Conservation (phyloP, 441 rosid genomes). For the Syzygium syzygioides region DNA sequence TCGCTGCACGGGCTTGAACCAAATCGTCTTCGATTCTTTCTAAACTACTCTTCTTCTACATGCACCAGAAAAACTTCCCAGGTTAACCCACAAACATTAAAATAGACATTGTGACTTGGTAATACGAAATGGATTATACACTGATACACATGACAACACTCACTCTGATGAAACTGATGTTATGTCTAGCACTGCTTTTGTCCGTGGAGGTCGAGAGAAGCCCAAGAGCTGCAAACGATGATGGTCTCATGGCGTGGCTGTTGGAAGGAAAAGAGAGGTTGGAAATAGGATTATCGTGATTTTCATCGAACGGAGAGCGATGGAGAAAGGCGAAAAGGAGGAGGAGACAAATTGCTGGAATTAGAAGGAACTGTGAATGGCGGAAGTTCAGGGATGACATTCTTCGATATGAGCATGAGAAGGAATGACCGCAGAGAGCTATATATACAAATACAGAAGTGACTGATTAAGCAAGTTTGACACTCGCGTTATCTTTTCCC, state of each 20-base stretch:
- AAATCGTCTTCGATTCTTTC: conserved; percentile 44
- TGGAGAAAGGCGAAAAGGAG: background rate
- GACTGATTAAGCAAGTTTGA: background rate
- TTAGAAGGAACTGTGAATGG: background rate
- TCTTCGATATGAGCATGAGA: background rate
- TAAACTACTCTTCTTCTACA: conserved; percentile 19
- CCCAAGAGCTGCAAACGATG: background rate
- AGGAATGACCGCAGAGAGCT: background rate
- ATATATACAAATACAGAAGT: background rate
- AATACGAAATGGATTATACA: no score
- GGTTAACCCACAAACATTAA: background rate
- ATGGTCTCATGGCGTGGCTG: background rate
- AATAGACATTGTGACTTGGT: background rate
- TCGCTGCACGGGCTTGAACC: conserved; percentile 47
- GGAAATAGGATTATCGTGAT: background rate
- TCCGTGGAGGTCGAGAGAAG: background rate
- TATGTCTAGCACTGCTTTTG: background rate
- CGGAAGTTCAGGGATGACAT: background rate
- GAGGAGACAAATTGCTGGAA: background rate
- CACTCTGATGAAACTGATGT: background rate
- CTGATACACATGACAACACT: background rate
- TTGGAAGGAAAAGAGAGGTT: background rate
- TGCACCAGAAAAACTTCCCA: background rate
- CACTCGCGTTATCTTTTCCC: background rate
- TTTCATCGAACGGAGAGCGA: background rate